Base-by-base conservation (phyloP, 768 basidiomycete species). In the Amanita pallidorosea region DNA sequence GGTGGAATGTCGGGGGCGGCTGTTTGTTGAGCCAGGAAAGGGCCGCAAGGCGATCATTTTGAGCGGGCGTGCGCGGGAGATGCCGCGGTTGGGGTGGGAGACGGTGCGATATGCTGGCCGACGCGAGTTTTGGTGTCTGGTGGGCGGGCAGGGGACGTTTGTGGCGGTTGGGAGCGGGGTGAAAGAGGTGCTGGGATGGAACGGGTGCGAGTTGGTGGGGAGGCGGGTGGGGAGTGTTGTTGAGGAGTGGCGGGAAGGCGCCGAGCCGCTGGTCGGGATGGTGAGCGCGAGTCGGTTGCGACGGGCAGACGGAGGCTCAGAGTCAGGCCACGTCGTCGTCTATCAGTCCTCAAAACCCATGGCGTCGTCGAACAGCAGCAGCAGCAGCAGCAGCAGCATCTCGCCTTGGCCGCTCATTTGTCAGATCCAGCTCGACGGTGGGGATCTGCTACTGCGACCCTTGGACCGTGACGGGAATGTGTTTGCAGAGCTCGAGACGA, bases 1-100 rank as follows among this genome's bases (percentile, higher is more conserved):
- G 95, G 72, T 98, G 13, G 91, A 96, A 63, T 85, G 83, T 45
- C 73, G 84, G n/a, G 95, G 95, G 1, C 73, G 89, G 27, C 73
- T 98, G 36, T 86, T 94, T 59, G 77, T 88, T 51, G 95, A 99
- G 68, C 85, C 91, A 0, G 91, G 92, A 1, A 97, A 97, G 61
- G 92, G 92, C 1, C 72, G 92, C 34, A 96, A 98, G 67, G 90
- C 92, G 2, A 91, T 99, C 60, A 80, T 99, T 33, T 73, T 99
- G n/a, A 80, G 79, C 51, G 94, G 86, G 0, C 74, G 95, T 7
- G 78, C 83, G 27, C 69, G 84, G 41, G 74, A 74, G 58, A 83
- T 88, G 73, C 79, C 81, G 7, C 61, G 57, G 2, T 63, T 91
- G 20, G 64, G 61, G 4, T 92, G 89, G 89, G 70, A 67, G 3